Percentiles rank a stretch among this genome's conserved stretches.
These are phyloP conservation scores for Clarireedia monteithiana DNA, from an alignment of 2,329 filamentous ascomycete genomes.

Conservation along the genomic window DNA sequence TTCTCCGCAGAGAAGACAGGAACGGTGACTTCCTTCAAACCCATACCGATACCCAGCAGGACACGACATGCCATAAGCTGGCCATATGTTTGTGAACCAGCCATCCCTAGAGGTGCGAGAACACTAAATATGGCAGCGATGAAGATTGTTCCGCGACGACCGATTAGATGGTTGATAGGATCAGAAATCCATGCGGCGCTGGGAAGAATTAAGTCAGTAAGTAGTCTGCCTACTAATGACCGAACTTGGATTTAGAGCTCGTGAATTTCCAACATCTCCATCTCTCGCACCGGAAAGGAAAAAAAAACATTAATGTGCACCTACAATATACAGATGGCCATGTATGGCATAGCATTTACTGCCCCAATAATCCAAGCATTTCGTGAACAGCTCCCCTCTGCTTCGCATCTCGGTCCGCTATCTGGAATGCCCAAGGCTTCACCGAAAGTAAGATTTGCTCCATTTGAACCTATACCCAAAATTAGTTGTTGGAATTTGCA, in stretches of 20 bases:
- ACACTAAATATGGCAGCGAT: conserved; percentile 54
- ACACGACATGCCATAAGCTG: conserved; percentile 49
- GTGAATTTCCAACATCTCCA: no score
- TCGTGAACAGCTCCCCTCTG: conserved; percentile 28
- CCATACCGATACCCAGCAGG: conserved; percentile 55
- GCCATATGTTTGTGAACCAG: conserved; percentile 48
- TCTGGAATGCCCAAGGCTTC: conserved; percentile 35
- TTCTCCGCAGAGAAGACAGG: conserved; percentile 49
- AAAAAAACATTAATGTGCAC: not conserved
- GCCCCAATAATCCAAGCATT: conserved; percentile 51
- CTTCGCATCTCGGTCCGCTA: conserved; percentile 3
- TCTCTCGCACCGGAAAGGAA: not conserved
- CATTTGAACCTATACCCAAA: conserved; percentile 33
- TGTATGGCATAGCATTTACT: conserved; percentile 42
- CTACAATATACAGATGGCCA: conserved; percentile 41
- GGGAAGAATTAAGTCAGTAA: not conserved
- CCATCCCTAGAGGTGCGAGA: conserved; percentile 52
- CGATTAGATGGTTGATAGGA: conserved; percentile 49
- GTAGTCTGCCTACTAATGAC: no score
- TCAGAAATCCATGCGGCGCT: conserved; percentile 51
- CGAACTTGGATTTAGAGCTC: no score
- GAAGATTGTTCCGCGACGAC: conserved; percentile 58
- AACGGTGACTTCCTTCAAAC: conserved; percentile 43
- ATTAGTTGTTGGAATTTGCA: not conserved
- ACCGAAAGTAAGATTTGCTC: conserved; percentile 41